A percentile compares a stretch with the other conserved stretches of the same genome.
Evolutionary conservation across 768 basidiomycete species (phyloP).

Genomic region (Exidia glandulosa): DNA sequence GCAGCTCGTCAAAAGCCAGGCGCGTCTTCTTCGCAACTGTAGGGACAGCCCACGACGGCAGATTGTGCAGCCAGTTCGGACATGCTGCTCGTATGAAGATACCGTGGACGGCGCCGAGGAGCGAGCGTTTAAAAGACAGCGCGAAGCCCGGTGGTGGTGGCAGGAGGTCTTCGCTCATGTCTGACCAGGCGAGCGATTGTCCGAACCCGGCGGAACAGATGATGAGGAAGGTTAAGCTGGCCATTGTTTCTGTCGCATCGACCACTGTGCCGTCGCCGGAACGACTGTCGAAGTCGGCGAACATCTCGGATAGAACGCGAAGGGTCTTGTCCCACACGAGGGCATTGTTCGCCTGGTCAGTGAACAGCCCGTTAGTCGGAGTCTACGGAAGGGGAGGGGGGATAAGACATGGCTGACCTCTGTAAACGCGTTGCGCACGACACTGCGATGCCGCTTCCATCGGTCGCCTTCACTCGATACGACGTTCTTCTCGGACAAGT

Average conservation of each 20-base stretch:
- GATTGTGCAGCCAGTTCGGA: constrained; percentile 19
- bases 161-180: constrained; percentile 14
- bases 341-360: not conserved
- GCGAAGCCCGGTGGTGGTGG: constrained; percentile 18
- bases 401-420: not conserved
- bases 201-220: constrained; percentile 34
- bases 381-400: not conserved
- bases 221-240: constrained; percentile 7
- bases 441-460: not conserved
- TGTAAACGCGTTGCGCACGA: not conserved
- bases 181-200: constrained; percentile 22
- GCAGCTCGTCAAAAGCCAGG: constrained; percentile 26
- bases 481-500: not conserved
- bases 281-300: not conserved
- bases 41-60: constrained; percentile 26
- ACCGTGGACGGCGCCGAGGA: constrained; percentile 19
- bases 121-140: constrained; percentile 26
- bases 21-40: constrained; percentile 18
- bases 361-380: not conserved
- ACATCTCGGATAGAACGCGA: not conserved
- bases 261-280: not conserved
- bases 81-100: constrained; percentile 20
- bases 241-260: not conserved
- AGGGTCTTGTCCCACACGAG: not conserved
- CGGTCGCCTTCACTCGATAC: not conserved